Base-by-base conservation (phyloP, 345 rosid species). In the Syzygium jambos region DNA sequence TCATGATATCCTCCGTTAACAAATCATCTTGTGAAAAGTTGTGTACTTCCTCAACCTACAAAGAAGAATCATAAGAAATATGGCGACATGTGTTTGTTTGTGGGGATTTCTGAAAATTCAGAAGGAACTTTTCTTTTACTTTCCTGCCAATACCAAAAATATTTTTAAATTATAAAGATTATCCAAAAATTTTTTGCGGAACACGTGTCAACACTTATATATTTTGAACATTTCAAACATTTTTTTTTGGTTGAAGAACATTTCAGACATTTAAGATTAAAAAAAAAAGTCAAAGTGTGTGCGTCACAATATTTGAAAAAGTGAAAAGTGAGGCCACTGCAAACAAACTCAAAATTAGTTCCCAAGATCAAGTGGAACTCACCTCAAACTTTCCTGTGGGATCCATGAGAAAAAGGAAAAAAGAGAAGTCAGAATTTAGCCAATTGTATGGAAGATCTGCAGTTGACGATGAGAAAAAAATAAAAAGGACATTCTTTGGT, bases 11-110 rank as follows among this genome's bases (percentile, higher is more conserved):
- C 90, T 98, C 99, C 11, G 99, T 93, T 94, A 98, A 91, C 54
- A 98, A 94, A 89, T 98, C 99, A 91, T 96, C 99, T 91, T 98
- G 99, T 87, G 93, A 91, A 84, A 96, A 98, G 92, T 95, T 96
- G 95, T 94, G 93, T 87, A 98, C 92, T 93, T 98, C 99, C 92
- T 98, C 97, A 85, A 96, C 95, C 99, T 98, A 94, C 88, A 85
- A 52, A 90, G 84, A 51, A 55, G 22, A 49, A 34, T 23, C n/a
- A 87, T 41, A 52, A 85, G 54, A 68, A 51, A 73, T 73, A 73
- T 21, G 23, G 49, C 22, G n/a, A 23, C 63, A 23, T 73, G 30
- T 84, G 53, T 57, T 21, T 52, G 85, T 89, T 77, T 14, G 16
- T 78, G 51, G 52, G 85, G 49, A 86, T 54, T n/a, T 38, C 49